A percentile compares a stretch with the other conserved stretches of the same genome.
Conservation (phyloP, 768 basidiomycete genomes). For the Kwoniella dendrophila region DNA sequence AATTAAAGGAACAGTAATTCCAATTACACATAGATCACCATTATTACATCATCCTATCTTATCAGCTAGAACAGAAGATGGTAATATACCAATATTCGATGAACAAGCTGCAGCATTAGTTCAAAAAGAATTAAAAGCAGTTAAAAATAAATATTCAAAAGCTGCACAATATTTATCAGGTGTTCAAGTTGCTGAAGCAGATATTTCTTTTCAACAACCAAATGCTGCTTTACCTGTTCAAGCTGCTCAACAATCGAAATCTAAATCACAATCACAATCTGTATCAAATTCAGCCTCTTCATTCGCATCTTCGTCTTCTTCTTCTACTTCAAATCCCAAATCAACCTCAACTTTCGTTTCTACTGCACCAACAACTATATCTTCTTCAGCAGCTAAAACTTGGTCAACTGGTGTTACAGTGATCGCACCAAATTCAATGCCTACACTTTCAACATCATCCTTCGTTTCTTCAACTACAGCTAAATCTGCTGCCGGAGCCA, state of each 20-base stretch:
- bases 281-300: not conserved
- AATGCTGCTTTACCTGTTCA: constrained; percentile 9
- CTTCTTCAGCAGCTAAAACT: constrained; percentile 6
- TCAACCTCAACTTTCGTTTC: constrained; percentile 3
- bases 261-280: not conserved
- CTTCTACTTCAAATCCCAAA: not conserved
- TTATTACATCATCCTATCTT: constrained; percentile 18
- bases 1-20: constrained; percentile 6
- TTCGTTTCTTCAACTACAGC: not conserved
- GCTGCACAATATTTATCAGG: constrained; percentile 34
- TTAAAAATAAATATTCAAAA: constrained; percentile 38
- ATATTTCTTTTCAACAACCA: constrained; percentile 26
- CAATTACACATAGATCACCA: constrained; percentile 14
- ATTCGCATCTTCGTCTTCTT: not conserved
- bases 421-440: constrained; percentile 1
- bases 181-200: constrained; percentile 37
- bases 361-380: not conserved
- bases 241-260: constrained; percentile 5
- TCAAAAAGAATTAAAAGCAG: constrained; percentile 16
- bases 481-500: not conserved
- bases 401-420: constrained; percentile 9
- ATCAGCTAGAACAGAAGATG: constrained; percentile 11
- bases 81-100: constrained; percentile 20
- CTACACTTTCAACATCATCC: not conserved
- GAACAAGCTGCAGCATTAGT: constrained; percentile 15